phyloP scores from a whole-genome alignment of 2,329 filamentous ascomycete genomes.

The Xylariaceae sp. region DNA sequence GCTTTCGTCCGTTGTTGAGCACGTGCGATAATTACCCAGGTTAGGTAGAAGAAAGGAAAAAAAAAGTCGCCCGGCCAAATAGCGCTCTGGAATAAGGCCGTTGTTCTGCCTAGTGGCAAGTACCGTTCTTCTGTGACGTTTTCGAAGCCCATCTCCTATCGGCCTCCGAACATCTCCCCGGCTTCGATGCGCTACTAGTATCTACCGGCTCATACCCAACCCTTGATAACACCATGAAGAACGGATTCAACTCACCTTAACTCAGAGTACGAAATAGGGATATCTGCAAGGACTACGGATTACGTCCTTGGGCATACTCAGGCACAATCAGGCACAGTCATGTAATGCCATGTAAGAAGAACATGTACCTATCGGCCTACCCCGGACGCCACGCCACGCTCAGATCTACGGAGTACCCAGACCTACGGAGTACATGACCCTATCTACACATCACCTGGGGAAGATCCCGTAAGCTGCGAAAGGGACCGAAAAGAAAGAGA shows the following conservation, averaged over 20 bases:
- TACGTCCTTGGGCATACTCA: not conserved
- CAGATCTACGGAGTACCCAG: not conserved
- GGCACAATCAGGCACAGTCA: not conserved
- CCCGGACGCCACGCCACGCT: slow-evolving; percentile 5
- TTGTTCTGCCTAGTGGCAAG: not conserved
- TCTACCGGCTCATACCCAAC: not conserved
- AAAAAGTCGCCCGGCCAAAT: not conserved
- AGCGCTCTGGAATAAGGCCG: not conserved
- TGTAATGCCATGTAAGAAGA: not conserved
- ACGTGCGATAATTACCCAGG: not conserved
- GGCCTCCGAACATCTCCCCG: not conserved
- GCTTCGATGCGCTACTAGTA: not conserved
- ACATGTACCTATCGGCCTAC: not conserved
- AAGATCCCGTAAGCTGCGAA: not conserved
- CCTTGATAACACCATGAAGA: too few species aligned
- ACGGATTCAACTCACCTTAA: too few species aligned
- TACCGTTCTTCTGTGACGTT: not conserved
- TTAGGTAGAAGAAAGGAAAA: too few species aligned
- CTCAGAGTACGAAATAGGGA: too few species aligned
- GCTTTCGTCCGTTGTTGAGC: not conserved
- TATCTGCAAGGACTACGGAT: not conserved
- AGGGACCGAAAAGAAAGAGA: not conserved
- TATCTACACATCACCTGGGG: not conserved
- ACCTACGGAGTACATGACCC: not conserved
- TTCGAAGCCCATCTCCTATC: not conserved